Conservation (phyloP, 2,329 filamentous ascomycete genomes). For the Apiospora sp. region DNA sequence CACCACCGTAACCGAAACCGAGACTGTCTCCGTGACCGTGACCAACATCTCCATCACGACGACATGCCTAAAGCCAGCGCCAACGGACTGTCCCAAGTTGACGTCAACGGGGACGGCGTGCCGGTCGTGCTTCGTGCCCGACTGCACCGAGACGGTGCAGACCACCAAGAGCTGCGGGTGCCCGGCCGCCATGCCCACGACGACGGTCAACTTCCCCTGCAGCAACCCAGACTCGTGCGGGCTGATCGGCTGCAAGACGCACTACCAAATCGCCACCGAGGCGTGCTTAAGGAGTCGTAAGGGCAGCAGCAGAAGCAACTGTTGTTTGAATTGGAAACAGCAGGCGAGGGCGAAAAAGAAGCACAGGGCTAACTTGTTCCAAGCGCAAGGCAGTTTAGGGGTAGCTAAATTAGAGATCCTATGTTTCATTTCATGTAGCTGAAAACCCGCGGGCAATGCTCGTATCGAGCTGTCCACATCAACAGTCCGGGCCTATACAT, state of each 20-base stretch:
- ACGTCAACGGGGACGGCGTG: conserved; percentile 21
- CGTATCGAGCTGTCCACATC: too few species aligned
- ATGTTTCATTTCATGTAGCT: too few species aligned
- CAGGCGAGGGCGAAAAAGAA: not conserved
- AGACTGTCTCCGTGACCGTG: not conserved
- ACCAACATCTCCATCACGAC: conserved; percentile 7
- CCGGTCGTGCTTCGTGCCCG: conserved; percentile 24
- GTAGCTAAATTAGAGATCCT: too few species aligned
- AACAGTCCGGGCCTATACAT: too few species aligned
- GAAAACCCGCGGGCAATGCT: too few species aligned
- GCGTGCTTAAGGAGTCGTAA: not conserved
- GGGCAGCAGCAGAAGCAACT: not conserved
- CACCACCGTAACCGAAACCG: not conserved
- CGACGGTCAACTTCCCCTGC: conserved; percentile 22
- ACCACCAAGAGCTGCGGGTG: conserved; percentile 25
- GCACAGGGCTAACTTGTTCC: not conserved
- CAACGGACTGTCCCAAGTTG: conserved; percentile 21
- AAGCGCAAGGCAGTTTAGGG: not conserved
- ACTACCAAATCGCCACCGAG: conserved; percentile 19
- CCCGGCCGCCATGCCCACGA: conserved; percentile 18
- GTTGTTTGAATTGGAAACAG: not conserved
- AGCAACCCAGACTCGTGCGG: conserved; percentile 17
- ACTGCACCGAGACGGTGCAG: conserved; percentile 17
- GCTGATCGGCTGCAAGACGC: conserved; percentile 12
- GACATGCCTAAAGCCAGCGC: conserved; percentile 13